These are phyloP conservation scores for Auxenochlorella pyrenoidosa DNA, from an alignment of 139 green algal genomes.

Conservation along the genomic window DNA sequence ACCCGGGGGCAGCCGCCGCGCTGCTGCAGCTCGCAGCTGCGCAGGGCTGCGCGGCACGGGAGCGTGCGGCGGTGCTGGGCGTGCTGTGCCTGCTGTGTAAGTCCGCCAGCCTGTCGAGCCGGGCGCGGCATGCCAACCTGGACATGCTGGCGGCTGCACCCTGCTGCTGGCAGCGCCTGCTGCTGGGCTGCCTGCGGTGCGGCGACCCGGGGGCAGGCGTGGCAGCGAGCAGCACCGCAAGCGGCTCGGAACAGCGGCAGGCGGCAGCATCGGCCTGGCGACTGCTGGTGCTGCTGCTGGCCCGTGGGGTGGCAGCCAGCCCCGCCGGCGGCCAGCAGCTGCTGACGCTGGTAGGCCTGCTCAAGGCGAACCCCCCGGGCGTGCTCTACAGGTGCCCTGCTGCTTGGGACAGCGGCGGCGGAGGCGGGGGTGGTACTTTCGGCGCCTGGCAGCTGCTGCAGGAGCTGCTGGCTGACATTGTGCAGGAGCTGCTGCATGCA, in stretches of 20 bases:
- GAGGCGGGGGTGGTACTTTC: background rate
- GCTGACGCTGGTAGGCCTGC: background rate
- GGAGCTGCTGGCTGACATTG: constrained; percentile 46
- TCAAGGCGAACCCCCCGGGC: background rate
- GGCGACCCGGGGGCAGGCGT: no score
- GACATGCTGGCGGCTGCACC: constrained; percentile 27
- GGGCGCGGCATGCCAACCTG: constrained; percentile 41
- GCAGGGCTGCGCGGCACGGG: constrained; percentile 17
- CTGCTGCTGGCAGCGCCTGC: constrained; percentile 46
- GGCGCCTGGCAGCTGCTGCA: constrained; percentile 47
- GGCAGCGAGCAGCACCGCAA: background rate
- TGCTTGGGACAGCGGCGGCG: background rate
- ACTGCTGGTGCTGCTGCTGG: constrained; percentile 25
- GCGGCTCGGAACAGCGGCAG: background rate
- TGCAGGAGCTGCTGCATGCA: constrained; percentile 29
- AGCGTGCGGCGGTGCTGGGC: constrained; percentile 44
- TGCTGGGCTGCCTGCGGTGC: constrained; percentile 46
- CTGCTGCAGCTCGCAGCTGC: constrained; percentile 46
- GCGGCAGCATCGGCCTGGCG: background rate
- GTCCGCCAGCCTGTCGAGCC: background rate
- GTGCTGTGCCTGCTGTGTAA: constrained; percentile 37
- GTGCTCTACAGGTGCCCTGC: background rate
- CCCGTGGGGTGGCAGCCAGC: background rate
- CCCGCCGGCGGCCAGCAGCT: constrained; percentile 4
- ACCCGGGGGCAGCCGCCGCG: constrained; percentile 24